Evolutionary conservation across 192 early-diverging fungal genomes (phyloP), one percentile per base, ranked within the genome.

Genomic region (Backusella liffmaniae): DNA sequence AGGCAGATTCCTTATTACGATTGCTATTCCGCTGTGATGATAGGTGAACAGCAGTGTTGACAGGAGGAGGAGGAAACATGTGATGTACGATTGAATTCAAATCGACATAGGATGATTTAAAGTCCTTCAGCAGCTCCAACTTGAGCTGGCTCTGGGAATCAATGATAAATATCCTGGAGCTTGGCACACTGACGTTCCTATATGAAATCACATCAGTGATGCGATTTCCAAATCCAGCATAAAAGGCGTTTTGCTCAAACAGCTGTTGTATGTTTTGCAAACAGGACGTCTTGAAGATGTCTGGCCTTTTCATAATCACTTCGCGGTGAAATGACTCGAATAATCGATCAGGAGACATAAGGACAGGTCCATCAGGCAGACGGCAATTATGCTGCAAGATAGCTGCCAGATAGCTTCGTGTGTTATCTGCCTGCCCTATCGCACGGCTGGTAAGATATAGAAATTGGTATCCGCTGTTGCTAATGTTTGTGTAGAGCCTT

Each of bases 231-330:
- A 97, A 99, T 0, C 98, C 98, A 5, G 97, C 96, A 79, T 95
- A 97, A 76, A 98, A 99, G 6, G 95, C 90, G n/a, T 80, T 74
- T 69, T 91, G 91, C n/a, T 88, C 93, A 89, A 96, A 99, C 49
- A 99, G 78, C 29, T 91, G 86, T 76, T 92, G 90, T 72, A 99
- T 94, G 80, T 97, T 96, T 34, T 93, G 87, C 41, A 99, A 83
- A 85, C 95, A 97, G 0, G 93, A 91, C 88, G 98, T 98, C 80
- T 99, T 99, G 80, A 99, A 98, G 56, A 95, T 93, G 77, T 98
- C 95, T 3, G 98, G 98, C 41, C 94, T 94, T 5, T 93, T 90
- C 78, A 93, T 91, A 79, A 99, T 97, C 7, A 99, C 96, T 80
- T 99, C 98, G 9, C 94, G 91, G 75, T 96, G 95, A 84, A 99